phyloP scores from a whole-genome alignment of 768 basidiomycete genomes.

The Lactifluus echinatus region DNA sequence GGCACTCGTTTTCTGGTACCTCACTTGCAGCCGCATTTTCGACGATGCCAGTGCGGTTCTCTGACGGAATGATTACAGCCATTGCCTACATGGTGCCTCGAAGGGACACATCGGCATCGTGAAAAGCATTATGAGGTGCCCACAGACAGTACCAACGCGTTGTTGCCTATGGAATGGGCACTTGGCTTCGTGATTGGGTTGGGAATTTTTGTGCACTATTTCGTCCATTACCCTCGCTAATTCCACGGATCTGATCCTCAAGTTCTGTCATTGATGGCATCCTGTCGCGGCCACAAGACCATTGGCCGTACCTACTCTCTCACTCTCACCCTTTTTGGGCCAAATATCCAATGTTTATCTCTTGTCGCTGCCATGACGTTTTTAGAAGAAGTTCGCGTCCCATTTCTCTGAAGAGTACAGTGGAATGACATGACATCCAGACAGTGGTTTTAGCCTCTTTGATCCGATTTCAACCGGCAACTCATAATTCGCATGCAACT shows the following conservation, averaged over 20 bases:
- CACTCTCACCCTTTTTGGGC: conserved; percentile 21
- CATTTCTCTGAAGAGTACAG: neutral
- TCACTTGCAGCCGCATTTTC: neutral
- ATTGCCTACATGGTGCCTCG: conserved; percentile 27
- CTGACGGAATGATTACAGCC: conserved; percentile 44
- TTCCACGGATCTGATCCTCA: too few relatives aligned
- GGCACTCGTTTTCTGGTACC: conserved; percentile 19
- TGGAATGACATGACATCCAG: neutral
- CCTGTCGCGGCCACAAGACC: conserved; percentile 23
- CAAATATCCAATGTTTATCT: conserved; percentile 12
- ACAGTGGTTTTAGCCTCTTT: neutral
- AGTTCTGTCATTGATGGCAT: conserved; percentile 21
- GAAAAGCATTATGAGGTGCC: conserved; percentile 29
- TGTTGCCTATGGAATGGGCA: conserved; percentile 25
- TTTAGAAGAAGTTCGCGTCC: conserved; percentile 3
- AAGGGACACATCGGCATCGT: conserved; percentile 32
- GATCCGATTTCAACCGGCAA: too few relatives aligned
- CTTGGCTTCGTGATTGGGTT: conserved; percentile 15
- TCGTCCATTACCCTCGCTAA: neutral
- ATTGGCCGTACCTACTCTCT: conserved; percentile 18
- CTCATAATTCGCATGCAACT: neutral
- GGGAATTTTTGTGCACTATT: neutral
- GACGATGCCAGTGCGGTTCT: neutral
- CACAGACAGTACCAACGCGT: conserved; percentile 49
- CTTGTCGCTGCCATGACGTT: neutral